Percentiles rank a stretch among this genome's conserved stretches.
Conservation (phyloP, 2,329 filamentous ascomycete genomes). For the Penicillium olsonii region DNA sequence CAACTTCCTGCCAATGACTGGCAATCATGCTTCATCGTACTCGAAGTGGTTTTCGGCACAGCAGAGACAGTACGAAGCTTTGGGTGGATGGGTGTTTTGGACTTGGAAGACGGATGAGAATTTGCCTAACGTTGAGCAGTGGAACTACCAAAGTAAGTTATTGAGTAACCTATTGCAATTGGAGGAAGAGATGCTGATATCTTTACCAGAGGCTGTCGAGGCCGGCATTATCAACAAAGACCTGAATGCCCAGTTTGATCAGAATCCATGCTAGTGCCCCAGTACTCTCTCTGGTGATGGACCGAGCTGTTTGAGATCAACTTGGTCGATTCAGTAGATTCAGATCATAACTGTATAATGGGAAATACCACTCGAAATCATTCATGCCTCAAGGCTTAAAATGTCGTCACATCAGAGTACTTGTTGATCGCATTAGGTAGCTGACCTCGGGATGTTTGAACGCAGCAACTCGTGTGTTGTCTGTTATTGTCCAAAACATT, state of each 20-base stretch:
- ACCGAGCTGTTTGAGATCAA: too few relatives aligned
- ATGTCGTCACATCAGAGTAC: too few relatives aligned
- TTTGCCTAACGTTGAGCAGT: not conserved
- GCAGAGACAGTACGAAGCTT: not conserved
- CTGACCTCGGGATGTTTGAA: too few relatives aligned
- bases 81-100: not conserved
- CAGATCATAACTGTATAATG: too few relatives aligned
- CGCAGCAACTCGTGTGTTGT: too few relatives aligned
- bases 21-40: not conserved
- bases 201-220: not conserved
- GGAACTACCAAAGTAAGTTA: not conserved
- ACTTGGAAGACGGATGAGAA: not conserved
- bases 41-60: not conserved
- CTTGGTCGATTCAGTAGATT: too few relatives aligned
- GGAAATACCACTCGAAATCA: too few relatives aligned
- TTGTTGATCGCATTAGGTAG: too few relatives aligned
- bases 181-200: not conserved
- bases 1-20: not conserved
- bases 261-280: not conserved
- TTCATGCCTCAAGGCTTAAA: too few relatives aligned
- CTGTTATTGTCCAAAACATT: too few relatives aligned
- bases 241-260: not conserved
- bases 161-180: not conserved
- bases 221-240: not conserved
- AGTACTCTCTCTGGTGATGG: too few relatives aligned